Percentiles rank a stretch among this genome's conserved stretches.
Conservation (phyloP, 257 asterid genomes). For the Plantago major region DNA sequence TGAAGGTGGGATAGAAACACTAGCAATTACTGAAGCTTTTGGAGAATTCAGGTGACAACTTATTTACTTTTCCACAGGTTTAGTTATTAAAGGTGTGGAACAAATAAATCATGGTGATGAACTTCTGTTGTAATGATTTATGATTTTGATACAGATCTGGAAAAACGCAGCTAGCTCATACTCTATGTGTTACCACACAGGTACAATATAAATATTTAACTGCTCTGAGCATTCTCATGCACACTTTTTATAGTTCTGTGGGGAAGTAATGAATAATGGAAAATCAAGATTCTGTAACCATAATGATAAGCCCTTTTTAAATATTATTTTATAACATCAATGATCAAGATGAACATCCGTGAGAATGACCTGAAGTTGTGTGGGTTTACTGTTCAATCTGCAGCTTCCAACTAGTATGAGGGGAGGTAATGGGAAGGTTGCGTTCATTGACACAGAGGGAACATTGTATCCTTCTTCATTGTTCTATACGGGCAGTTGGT, state of each 20-base stretch:
- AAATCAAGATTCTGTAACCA: constrained; percentile 1
- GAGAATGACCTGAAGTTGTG: constrained; percentile 9
- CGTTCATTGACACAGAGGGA: constrained; percentile 88
- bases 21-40: constrained; percentile 91
- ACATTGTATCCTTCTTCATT: constrained; percentile 76
- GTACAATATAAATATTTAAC: constrained; percentile 25
- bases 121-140: not conserved
- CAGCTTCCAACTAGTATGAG: constrained; percentile 87
- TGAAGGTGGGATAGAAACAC: constrained; percentile 87
- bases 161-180: constrained; percentile 98
- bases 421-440: constrained; percentile 99
- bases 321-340: not conserved
- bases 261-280: not conserved
- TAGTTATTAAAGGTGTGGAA: not conserved
- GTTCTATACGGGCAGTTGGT: not conserved
- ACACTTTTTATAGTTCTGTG: not conserved
- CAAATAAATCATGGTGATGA: not conserved
- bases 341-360: not conserved
- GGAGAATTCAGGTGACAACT: constrained; percentile 83
- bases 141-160: constrained; percentile 73
- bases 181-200: constrained; percentile 91
- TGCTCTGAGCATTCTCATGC: not conserved
- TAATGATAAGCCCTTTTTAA: not conserved
- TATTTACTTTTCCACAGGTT: constrained; percentile 8
- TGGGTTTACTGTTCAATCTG: constrained; percentile 15